Conservation (phyloP, 192 early-diverging fungal species). For the Coemansia sp. region DNA sequence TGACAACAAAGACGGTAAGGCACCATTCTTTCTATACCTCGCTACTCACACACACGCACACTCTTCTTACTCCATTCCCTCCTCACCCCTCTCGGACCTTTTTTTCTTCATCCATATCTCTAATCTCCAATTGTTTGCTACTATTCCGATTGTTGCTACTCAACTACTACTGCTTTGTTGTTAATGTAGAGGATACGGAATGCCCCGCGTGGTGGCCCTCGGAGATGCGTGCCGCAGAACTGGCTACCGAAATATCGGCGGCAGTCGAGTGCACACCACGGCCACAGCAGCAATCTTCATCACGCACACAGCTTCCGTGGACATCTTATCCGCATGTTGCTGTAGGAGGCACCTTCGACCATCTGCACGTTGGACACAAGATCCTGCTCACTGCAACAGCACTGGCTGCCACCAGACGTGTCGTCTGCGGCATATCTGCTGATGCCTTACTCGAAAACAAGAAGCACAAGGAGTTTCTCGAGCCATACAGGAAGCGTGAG, state of each 20-base stretch:
- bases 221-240: slow-evolving; percentile 13
- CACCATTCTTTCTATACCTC: neutral
- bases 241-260: neutral
- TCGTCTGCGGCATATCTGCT: slow-evolving; percentile 70
- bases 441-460: slow-evolving; percentile 70
- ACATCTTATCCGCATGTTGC: slow-evolving; percentile 37
- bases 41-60: neutral
- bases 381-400: slow-evolving; percentile 82
- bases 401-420: slow-evolving; percentile 62
- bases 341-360: slow-evolving; percentile 96
- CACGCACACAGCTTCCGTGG: slow-evolving; percentile 26
- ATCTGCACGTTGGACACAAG: slow-evolving; percentile 93
- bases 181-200: slow-evolving; percentile 9
- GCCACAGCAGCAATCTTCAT: slow-evolving; percentile 1
- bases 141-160: slow-evolving; percentile 5
- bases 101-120: neutral
- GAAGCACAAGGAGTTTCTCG: slow-evolving; percentile 63
- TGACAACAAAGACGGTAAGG: slow-evolving; percentile 13
- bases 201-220: slow-evolving; percentile 45
- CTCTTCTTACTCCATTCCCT: neutral
- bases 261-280: neutral
- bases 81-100: neutral
- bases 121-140: slow-evolving; percentile 5
- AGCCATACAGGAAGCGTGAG: slow-evolving; percentile 63
- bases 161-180: neutral